Conservation (phyloP, 140 eudicot genomes). For the Flaveria floridana region DNA sequence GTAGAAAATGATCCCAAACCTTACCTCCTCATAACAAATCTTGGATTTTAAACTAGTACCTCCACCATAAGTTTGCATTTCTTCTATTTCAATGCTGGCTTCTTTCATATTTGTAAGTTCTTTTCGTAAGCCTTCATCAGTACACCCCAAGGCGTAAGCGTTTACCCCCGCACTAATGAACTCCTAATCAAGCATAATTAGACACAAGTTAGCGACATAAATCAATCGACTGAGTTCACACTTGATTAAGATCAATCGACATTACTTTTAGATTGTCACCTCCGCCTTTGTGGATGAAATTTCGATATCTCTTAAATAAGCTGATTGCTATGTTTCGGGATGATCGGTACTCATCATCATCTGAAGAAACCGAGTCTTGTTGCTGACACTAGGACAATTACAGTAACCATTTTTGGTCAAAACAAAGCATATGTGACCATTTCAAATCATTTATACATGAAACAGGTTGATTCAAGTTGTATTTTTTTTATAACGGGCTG, state of each 20-base stretch:
- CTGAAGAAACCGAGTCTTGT: slow-evolving; percentile 56
- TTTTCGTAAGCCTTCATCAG: slow-evolving; percentile 76
- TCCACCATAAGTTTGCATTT: slow-evolving; percentile 69
- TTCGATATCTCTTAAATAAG: slow-evolving; percentile 76
- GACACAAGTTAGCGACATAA: slow-evolving; percentile 14
- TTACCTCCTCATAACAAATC: slow-evolving; percentile 73
- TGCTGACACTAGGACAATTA: slow-evolving; percentile 56
- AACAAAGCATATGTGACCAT: neutral
- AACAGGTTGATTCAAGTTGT: neutral
- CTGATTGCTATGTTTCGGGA: slow-evolving; percentile 91
- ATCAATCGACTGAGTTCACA: slow-evolving; percentile 1
- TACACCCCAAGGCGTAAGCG: slow-evolving; percentile 91
- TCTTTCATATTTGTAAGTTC: slow-evolving; percentile 82
- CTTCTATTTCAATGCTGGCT: slow-evolving; percentile 71
- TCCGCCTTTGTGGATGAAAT: slow-evolving; percentile 81
- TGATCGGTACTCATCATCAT: slow-evolving; percentile 82
- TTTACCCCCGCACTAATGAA: slow-evolving; percentile 94
- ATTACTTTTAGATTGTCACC: slow-evolving; percentile 84
- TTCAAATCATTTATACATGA: neutral
- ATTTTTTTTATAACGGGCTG: neutral
- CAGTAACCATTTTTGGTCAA: slow-evolving; percentile 20
- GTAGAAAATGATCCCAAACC: slow-evolving; percentile 7
- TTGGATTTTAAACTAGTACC: slow-evolving; percentile 69
- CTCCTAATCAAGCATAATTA: slow-evolving; percentile 48
- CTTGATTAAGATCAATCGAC: slow-evolving; percentile 10